Evolutionary conservation across 129 eudicot genomes (phyloP).

Genomic region (Flaveria trinervia): DNA sequence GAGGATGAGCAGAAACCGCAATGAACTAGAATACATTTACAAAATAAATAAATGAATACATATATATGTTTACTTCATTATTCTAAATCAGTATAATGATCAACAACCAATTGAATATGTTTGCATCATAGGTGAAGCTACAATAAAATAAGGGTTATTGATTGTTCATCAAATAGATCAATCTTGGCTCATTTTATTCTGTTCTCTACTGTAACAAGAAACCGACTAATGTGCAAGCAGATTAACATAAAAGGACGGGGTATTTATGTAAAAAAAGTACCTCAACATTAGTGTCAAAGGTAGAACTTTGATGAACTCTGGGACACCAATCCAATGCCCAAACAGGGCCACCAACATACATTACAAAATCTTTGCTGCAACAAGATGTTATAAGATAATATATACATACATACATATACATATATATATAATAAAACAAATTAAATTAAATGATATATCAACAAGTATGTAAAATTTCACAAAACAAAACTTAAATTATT

Average conservation of each 20-base stretch:
- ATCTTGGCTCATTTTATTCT: neutral
- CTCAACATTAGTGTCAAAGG: constrained; percentile 55
- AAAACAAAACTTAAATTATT: neutral
- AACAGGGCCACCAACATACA: constrained; percentile 83
- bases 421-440: neutral
- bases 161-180: neutral
- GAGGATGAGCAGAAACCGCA: constrained; percentile 98
- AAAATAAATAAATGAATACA: neutral
- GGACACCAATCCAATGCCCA: constrained; percentile 99
- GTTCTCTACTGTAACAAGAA: neutral
- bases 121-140: neutral
- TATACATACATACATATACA: neutral
- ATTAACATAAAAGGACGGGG: neutral
- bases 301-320: constrained; percentile 41
- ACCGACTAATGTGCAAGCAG: neutral
- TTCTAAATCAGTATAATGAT: constrained; percentile 1
- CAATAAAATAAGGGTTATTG: neutral
- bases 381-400: constrained; percentile 39
- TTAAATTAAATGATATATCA: neutral
- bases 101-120: neutral
- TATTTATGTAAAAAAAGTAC: constrained; percentile 37
- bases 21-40: constrained; percentile 53
- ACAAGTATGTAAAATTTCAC: neutral
- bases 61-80: constrained; percentile 6
- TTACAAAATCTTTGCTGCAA: constrained; percentile 85